Percentiles rank a stretch among this genome's conserved stretches.
phyloP scores from a whole-genome alignment of 495 filamentous ascomycete species.

The Tuber umbilicatum region DNA sequence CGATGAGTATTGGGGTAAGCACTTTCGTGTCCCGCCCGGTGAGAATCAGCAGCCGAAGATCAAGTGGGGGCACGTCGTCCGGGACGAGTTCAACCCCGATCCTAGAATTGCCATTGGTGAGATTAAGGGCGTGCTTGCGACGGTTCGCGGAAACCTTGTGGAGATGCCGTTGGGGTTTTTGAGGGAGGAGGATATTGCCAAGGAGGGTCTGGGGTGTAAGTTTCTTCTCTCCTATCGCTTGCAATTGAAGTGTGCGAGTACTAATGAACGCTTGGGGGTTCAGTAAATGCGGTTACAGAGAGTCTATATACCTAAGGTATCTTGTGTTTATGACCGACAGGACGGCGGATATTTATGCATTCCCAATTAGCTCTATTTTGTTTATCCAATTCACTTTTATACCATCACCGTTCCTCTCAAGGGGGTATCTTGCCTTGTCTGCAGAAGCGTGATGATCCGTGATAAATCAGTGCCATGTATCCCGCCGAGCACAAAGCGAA shows the following conservation, averaged over 20 bases:
- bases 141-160: slow-evolving; percentile 71
- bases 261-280: slow-evolving; percentile 1
- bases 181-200: slow-evolving; percentile 77
- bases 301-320: slow-evolving; percentile 35
- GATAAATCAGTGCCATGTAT: not conserved
- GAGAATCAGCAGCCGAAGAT: slow-evolving; percentile 28
- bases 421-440: not conserved
- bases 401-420: not conserved
- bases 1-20: slow-evolving; percentile 65
- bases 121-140: slow-evolving; percentile 73
- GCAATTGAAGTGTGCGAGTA: not conserved
- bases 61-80: slow-evolving; percentile 78
- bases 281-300: slow-evolving; percentile 40
- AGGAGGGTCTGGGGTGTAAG: slow-evolving; percentile 74
- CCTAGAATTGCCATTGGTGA: slow-evolving; percentile 58
- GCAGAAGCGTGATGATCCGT: not conserved
- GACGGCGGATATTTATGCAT: not conserved
- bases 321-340: not conserved
- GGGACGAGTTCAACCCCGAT: slow-evolving; percentile 61
- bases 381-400: not conserved
- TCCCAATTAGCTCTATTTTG: not conserved
- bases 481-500: not conserved
- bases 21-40: slow-evolving; percentile 56
- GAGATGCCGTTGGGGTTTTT: slow-evolving; percentile 92
- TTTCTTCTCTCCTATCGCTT: slow-evolving; percentile 18